These are phyloP conservation scores for Coemansia sp. DNA, from an alignment of 192 early-diverging fungal species.

Conservation along the genomic window DNA sequence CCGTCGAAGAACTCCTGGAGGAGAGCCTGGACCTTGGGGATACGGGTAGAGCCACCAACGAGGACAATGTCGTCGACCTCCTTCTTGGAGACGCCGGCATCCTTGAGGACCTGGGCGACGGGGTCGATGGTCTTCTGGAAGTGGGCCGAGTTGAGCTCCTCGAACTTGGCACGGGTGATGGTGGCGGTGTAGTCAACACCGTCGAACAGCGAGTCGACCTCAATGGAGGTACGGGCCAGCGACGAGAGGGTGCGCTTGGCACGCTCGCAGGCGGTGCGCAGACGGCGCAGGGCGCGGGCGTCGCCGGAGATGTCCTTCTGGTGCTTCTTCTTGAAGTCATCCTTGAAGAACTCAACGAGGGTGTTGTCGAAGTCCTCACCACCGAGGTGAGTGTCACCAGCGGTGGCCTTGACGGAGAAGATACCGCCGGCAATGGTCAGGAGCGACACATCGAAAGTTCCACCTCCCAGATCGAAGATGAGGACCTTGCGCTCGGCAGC, in stretches of 20 bases:
- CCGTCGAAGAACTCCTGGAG: constrained; percentile 77
- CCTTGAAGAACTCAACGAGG: constrained; percentile 58
- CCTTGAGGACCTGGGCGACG: constrained; percentile 70
- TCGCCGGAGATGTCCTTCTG: constrained; percentile 70
- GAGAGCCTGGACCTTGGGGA: constrained; percentile 87
- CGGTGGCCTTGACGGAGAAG: constrained; percentile 78
- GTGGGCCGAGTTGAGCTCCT: constrained; percentile 67
- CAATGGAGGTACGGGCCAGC: constrained; percentile 66
- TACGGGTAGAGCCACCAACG: constrained; percentile 90
- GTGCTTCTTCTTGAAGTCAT: constrained; percentile 69
- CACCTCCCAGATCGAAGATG: constrained; percentile 84
- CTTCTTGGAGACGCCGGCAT: constrained; percentile 74
- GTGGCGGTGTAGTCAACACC: constrained; percentile 73
- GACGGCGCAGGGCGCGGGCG: constrained; percentile 71
- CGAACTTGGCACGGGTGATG: constrained; percentile 81
- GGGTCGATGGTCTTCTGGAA: constrained; percentile 74
- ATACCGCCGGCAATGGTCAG: constrained; percentile 74
- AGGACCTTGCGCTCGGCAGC: constrained; percentile 72
- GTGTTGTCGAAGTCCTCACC: constrained; percentile 81
- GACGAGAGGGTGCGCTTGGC: constrained; percentile 79
- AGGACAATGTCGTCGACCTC: constrained; percentile 79
- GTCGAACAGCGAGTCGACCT: constrained; percentile 76
- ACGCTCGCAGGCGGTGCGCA: constrained; percentile 73
- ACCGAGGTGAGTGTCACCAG: constrained; percentile 83
- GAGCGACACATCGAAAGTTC: constrained; percentile 87